Evolutionary conservation across 345 rosid genomes (phyloP).

Genomic region (Jatropha curcas): DNA sequence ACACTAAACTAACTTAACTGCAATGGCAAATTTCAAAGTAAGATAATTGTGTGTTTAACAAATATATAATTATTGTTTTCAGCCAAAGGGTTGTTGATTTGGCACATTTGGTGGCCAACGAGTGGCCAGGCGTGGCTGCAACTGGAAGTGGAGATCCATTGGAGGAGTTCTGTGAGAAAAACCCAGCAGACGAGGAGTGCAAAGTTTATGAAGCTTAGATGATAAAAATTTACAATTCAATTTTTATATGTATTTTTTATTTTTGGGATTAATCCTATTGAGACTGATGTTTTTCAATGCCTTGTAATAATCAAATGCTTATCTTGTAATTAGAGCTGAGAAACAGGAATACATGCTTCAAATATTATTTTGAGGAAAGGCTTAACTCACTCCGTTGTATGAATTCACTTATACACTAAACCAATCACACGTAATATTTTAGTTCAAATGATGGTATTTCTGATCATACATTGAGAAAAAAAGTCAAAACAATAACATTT

Average conservation of each 20-base stretch:
- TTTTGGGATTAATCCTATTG: not conserved
- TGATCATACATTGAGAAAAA: no score
- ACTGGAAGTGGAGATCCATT: slow-evolving; percentile 82
- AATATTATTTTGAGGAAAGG: not conserved
- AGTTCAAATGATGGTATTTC: no score
- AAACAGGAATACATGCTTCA: slow-evolving; percentile 16
- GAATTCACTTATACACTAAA: no score
- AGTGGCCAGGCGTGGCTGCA: slow-evolving; percentile 73
- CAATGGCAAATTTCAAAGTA: not conserved
- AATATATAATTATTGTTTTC: slow-evolving; percentile 18
- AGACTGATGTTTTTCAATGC: slow-evolving; percentile 3
- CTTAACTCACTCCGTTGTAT: no score
- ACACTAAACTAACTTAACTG: not conserved
- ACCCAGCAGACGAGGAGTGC: slow-evolving; percentile 89
- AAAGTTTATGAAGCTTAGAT: slow-evolving; percentile 76
- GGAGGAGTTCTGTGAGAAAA: slow-evolving; percentile 92
- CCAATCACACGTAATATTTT: no score
- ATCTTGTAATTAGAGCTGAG: slow-evolving; percentile 20
- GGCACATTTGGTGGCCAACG: slow-evolving; percentile 83
- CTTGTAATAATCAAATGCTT: slow-evolving; percentile 16
- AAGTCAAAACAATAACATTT: no score
- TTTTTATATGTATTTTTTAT: not conserved
- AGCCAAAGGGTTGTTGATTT: slow-evolving; percentile 98
- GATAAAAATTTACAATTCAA: not conserved
- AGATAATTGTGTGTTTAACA: not conserved